These are phyloP conservation scores for Trichoderma reesei DNA, from an alignment of 495 filamentous ascomycete species.

Conservation along the genomic window DNA sequence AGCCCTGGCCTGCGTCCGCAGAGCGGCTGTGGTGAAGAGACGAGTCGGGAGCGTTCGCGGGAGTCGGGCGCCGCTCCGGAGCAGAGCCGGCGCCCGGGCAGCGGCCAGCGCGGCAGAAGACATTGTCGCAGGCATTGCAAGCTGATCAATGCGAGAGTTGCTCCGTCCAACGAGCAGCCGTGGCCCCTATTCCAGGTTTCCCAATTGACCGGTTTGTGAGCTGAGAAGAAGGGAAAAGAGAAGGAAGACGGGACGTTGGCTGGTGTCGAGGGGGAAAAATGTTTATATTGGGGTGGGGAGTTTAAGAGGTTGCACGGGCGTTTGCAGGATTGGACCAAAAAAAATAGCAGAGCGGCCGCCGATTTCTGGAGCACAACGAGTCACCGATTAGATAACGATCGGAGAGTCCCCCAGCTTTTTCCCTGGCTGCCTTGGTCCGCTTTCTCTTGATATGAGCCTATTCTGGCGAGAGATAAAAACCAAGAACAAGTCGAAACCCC, in stretches of 20 bases:
- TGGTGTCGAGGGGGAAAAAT: neutral
- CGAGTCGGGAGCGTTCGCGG: constrained; percentile 26
- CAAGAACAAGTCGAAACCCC: neutral
- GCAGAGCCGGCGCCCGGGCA: constrained; percentile 37
- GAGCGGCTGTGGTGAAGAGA: constrained; percentile 24
- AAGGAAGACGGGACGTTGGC: too few relatives aligned
- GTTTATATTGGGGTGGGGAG: neutral
- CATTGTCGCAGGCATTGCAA: constrained; percentile 29
- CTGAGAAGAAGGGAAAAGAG: constrained; percentile 10
- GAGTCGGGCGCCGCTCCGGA: constrained; percentile 39
- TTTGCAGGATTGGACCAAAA: neutral
- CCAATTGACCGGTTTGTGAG: constrained; percentile 9
- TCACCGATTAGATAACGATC: constrained; percentile 6
- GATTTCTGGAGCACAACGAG: neutral
- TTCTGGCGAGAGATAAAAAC: neutral
- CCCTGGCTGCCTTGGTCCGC: neutral
- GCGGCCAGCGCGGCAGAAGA: constrained; percentile 19
- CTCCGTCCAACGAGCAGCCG: too few relatives aligned
- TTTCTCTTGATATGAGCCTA: neutral
- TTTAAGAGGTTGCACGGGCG: neutral
- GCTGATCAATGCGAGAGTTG: neutral
- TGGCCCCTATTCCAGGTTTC: neutral
- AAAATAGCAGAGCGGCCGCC: neutral
- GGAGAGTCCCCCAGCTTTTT: neutral
- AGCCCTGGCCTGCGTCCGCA: constrained; percentile 24